Evolutionary conservation across 768 basidiomycete species (phyloP).

Genomic region (Cubamyces sp.): DNA sequence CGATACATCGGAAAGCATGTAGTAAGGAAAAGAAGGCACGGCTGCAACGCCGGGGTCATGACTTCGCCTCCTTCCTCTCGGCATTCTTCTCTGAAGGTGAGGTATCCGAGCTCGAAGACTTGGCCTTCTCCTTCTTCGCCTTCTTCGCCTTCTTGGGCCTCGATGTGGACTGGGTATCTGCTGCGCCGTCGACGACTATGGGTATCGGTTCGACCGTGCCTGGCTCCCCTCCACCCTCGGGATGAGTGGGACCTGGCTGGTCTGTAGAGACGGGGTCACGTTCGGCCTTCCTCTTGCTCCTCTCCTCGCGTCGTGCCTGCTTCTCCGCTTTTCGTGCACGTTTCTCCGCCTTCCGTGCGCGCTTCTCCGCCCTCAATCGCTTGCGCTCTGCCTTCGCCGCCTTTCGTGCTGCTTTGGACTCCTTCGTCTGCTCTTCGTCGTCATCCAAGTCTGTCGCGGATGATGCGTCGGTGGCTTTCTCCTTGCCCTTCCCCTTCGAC

Average conservation of each 20-base stretch:
- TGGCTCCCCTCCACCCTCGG: neutral
- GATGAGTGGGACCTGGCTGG: neutral
- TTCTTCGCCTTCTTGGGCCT: neutral
- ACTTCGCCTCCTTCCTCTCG: conserved; percentile 9
- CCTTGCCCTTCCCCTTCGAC: conserved; percentile 5
- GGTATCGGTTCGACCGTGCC: neutral
- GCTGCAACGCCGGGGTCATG: neutral
- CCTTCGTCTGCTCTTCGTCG: neutral
- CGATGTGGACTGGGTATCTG: neutral
- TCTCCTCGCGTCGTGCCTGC: conserved; percentile 33
- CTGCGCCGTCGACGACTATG: neutral
- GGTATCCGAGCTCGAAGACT: neutral
- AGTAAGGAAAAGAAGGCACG: neutral
- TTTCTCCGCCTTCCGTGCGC: conserved; percentile 25
- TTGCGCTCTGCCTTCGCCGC: conserved; percentile 29
- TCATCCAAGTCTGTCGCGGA: neutral
- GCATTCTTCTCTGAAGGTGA: neutral
- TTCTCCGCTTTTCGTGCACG: conserved; percentile 28
- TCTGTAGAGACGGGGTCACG: neutral
- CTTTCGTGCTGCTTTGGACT: conserved; percentile 7
- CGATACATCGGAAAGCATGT: neutral
- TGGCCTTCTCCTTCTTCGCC: neutral
- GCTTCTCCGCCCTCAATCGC: conserved; percentile 31
- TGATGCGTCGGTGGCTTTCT: conserved; percentile 14
- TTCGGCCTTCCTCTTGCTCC: conserved; percentile 21